Percentiles rank a stretch among this genome's conserved stretches.
Evolutionary conservation across 2,329 filamentous ascomycete species (phyloP).

Genomic region (Nothophaeocryptopus gaeumannii): DNA sequence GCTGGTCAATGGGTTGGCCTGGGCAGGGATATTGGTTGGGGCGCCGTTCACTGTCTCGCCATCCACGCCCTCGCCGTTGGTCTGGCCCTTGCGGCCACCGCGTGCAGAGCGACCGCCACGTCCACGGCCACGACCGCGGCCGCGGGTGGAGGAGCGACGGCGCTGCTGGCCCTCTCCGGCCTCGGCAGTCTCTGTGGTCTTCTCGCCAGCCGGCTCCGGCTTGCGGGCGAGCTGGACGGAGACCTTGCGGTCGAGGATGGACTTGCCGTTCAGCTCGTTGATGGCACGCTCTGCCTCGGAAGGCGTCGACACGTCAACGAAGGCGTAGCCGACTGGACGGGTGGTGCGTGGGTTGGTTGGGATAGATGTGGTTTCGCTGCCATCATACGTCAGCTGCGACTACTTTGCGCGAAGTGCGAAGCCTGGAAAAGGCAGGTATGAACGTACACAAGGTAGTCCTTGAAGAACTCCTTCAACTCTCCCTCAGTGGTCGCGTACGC

Average conservation of each 20-base stretch:
- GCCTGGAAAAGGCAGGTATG: conserved; percentile 10
- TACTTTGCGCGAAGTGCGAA: background rate
- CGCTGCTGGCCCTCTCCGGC: conserved; percentile 65
- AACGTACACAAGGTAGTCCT: conserved; percentile 97
- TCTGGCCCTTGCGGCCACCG: conserved; percentile 67
- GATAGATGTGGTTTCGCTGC: conserved; percentile 96
- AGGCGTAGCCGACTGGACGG: conserved; percentile 97
- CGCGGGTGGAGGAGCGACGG: conserved; percentile 55
- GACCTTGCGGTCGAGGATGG: conserved; percentile 97
- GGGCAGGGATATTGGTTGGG: conserved; percentile 52
- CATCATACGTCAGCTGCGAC: conserved; percentile 23
- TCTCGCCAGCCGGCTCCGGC: conserved; percentile 79
- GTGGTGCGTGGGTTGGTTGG: conserved; percentile 99
- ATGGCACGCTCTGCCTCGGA: conserved; percentile 95
- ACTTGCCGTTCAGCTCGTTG: conserved; percentile 90
- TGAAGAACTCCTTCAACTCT: conserved; percentile 99
- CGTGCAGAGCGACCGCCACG: conserved; percentile 59
- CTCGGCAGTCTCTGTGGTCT: conserved; percentile 77
- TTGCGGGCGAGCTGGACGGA: conserved; percentile 98
- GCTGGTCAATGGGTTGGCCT: conserved; percentile 50
- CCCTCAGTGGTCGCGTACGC: conserved; percentile 99
- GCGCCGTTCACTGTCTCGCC: conserved; percentile 42
- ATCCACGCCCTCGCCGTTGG: conserved; percentile 19
- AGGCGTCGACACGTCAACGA: conserved; percentile 94
- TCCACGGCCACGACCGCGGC: conserved; percentile 56